phyloP scores from a whole-genome alignment of 2,329 filamentous ascomycete species.

The Paecilomyces dactylethromorphus region DNA sequence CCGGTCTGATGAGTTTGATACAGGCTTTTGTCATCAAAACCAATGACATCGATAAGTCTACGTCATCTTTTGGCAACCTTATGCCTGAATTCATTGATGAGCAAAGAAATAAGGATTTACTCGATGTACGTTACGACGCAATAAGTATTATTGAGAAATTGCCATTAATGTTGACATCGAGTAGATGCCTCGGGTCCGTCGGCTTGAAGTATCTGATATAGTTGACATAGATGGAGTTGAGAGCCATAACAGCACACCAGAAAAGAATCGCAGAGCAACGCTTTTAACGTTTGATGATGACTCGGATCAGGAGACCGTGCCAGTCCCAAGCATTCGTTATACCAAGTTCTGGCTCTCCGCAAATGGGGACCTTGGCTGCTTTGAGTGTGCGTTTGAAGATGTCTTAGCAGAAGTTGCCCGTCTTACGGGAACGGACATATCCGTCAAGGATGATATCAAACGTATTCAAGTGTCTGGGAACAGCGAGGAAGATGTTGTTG shows the following conservation, averaged over 20 bases:
- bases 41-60: constrained; percentile 7
- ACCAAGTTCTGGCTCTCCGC: constrained; percentile 19
- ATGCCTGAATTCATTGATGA: constrained; percentile 20
- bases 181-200: constrained; percentile 21
- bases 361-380: constrained; percentile 16
- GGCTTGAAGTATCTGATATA: constrained; percentile 13
- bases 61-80: constrained; percentile 7
- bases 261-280: constrained; percentile 2
- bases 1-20: not conserved
- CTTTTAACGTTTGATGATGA: constrained; percentile 11
- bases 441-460: constrained; percentile 12
- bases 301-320: constrained; percentile 9
- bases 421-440: constrained; percentile 21
- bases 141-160: not conserved
- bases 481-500: constrained; percentile 15
- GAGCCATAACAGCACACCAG: not conserved
- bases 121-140: constrained; percentile 20
- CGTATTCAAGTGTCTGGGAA: constrained; percentile 20
- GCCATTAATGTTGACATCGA: not conserved
- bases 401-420: constrained; percentile 15
- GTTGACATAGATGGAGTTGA: constrained; percentile 7
- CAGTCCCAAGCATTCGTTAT: constrained; percentile 3
- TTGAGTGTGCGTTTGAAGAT: constrained; percentile 11
- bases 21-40: constrained; percentile 22
- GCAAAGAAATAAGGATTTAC: constrained; percentile 22